Evolutionary conservation across 2,329 filamentous ascomycete species (phyloP).

Genomic region (Nannizziopsis barbatae): DNA sequence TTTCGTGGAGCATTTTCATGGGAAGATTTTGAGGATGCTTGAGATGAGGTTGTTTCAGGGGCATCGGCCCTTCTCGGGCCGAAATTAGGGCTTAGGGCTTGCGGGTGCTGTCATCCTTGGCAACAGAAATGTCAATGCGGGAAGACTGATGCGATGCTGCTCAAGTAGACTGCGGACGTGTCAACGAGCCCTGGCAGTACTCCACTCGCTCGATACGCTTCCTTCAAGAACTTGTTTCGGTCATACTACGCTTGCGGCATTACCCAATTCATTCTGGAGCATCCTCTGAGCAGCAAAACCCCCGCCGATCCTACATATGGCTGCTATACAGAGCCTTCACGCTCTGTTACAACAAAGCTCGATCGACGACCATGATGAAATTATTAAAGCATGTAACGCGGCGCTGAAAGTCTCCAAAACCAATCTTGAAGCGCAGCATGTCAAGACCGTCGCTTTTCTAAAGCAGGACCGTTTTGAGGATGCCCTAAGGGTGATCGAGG

Average conservation of each 20-base stretch:
- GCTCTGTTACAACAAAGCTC: slow-evolving; percentile 47
- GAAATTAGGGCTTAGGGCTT: slow-evolving; percentile 10
- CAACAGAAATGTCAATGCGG: not conserved
- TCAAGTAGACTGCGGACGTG: not conserved
- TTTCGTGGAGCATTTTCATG: not conserved
- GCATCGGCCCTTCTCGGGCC: not conserved
- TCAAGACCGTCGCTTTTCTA: slow-evolving; percentile 49
- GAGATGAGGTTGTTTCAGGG: not conserved
- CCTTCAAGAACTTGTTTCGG: too few relatives aligned
- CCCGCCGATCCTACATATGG: slow-evolving; percentile 6
- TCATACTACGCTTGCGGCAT: too few relatives aligned
- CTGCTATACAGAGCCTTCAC: slow-evolving; percentile 40
- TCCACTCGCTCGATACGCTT: too few relatives aligned
- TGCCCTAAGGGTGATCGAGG: slow-evolving; percentile 46
- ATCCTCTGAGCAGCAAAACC: not conserved
- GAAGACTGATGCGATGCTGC: not conserved
- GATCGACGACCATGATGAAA: slow-evolving; percentile 52
- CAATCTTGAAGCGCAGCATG: slow-evolving; percentile 47
- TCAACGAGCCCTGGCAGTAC: too few relatives aligned
- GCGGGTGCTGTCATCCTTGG: slow-evolving; percentile 5
- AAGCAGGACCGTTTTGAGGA: slow-evolving; percentile 55
- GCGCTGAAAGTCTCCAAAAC: slow-evolving; percentile 47
- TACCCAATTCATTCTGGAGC: not conserved
- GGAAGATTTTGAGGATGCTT: not conserved
- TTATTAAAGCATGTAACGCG: slow-evolving; percentile 48